These are phyloP conservation scores for Cucurbita argyrosperma DNA, from an alignment of 306 rosid genomes.

Conservation along the genomic window DNA sequence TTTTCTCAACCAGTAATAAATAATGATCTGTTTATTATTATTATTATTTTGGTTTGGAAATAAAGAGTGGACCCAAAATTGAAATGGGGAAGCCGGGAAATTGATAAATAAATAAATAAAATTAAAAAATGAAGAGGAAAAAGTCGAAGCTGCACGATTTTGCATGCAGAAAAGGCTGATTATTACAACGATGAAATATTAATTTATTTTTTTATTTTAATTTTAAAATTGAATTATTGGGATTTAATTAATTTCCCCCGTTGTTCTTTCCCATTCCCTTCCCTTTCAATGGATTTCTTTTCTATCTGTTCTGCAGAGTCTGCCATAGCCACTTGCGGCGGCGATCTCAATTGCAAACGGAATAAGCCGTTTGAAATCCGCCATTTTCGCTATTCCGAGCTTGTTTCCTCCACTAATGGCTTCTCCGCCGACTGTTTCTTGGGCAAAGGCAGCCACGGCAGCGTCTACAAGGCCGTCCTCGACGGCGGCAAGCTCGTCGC, in stretches of 20 bases:
- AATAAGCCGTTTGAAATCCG: constrained; percentile 19
- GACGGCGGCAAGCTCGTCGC: constrained; percentile 47
- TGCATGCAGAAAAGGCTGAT: constrained; percentile 21
- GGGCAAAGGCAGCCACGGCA: constrained; percentile 84
- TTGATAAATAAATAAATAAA: background rate
- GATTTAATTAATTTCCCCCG: no score
- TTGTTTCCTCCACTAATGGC: constrained; percentile 35
- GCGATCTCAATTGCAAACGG: constrained; percentile 33
- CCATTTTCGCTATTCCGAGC: constrained; percentile 31
- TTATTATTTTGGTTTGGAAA: background rate
- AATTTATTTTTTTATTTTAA: no score
- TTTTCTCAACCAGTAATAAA: background rate
- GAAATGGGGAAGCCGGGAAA: background rate
- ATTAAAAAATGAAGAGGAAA: background rate
- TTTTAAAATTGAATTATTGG: no score
- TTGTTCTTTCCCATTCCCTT: background rate
- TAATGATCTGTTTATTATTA: background rate
- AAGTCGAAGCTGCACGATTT: constrained; percentile 27
- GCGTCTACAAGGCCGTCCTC: constrained; percentile 55
- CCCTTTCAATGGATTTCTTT: constrained; percentile 45
- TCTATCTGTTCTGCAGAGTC: constrained; percentile 58
- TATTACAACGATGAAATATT: background rate
- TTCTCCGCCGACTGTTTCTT: constrained; percentile 56
- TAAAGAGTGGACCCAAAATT: background rate
- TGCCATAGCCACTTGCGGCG: constrained; percentile 62